Evolutionary conservation across 2,329 filamentous ascomycete species (phyloP), one percentile per base, ranked within the genome.

Genomic region (Dothideomycetes sp.): DNA sequence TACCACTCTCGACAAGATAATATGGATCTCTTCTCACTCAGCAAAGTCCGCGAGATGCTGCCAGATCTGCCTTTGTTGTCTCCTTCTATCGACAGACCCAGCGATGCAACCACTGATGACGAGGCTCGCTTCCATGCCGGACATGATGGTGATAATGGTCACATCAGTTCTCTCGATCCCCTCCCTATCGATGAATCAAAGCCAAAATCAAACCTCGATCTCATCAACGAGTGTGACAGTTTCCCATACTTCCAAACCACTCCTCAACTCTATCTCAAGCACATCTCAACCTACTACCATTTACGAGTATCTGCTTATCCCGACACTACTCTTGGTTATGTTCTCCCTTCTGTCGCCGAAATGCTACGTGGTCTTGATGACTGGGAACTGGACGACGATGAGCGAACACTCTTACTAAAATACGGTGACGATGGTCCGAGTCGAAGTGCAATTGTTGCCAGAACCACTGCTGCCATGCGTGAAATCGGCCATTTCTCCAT

Each of bases 181-280:
- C 45, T 36, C 17, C 55, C 57, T 7, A 53, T 58, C 15, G 30
- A 45, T 3, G 28, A 45, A 2, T 35, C 49, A 6, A 53, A 55
- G 4, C 58, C 58, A 3, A 60, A 58, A 46, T 65, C 68, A 18
- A 70, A 75, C 48, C 61, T 77, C 35, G 70, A 76, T 37, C 61
- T 78, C 18, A 58, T 77, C 33, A 62, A 68, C 38, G 71, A 76
- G 59, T 74, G 71, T 61, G 73, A 78, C 57, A 70, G 64, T 54
- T 94, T 94, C 55, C 87, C 87, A 1, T 85, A 93, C 62, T 70
- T 73, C 42, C 70, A 80, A 42, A 69, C 68, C 41, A 67, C 80
- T 48, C 71, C 75, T 8, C 58, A 71, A 44, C 65, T 67, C 36
- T 77, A 81, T 59, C 63, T 70, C 31, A 52, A 56, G 7, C 57